phyloP scores from a whole-genome alignment of 495 filamentous ascomycete genomes.

The Penicillium nucicola region DNA sequence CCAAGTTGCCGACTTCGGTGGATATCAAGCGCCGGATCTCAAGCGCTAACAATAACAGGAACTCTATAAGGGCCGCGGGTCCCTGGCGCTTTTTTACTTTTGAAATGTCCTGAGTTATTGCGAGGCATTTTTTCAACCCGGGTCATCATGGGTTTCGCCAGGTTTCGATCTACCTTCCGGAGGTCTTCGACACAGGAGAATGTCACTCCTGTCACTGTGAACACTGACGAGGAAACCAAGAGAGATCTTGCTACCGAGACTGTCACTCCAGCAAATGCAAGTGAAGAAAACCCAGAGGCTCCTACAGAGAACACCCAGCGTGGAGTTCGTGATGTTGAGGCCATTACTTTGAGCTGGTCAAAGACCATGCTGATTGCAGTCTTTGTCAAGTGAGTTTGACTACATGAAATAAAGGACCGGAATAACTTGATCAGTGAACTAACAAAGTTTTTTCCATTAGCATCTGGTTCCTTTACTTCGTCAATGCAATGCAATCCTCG shows the following conservation, averaged over 20 bases:
- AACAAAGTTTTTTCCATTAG: slow-evolving; percentile 18
- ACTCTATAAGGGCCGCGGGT: not conserved
- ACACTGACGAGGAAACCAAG: not conserved
- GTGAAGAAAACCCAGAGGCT: slow-evolving; percentile 1
- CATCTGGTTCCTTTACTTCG: slow-evolving; percentile 48
- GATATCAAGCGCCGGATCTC: not conserved
- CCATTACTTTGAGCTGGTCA: slow-evolving; percentile 42
- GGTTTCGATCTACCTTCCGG: slow-evolving; percentile 10
- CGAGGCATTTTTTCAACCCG: not conserved
- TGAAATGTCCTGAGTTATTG: not conserved
- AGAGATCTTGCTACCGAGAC: slow-evolving; percentile 2
- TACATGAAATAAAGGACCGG: not conserved
- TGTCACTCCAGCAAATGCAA: not conserved
- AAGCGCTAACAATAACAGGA: not conserved
- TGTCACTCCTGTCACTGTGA: slow-evolving; percentile 1
- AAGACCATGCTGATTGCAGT: slow-evolving; percentile 34
- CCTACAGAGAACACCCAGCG: slow-evolving; percentile 27
- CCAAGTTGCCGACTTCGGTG: slow-evolving; percentile 6
- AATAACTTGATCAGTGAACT: not conserved
- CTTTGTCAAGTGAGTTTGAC: slow-evolving; percentile 34
- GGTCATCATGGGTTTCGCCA: slow-evolving; percentile 2
- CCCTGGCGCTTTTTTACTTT: not conserved
- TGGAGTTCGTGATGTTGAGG: slow-evolving; percentile 45
- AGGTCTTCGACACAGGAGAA: slow-evolving; percentile 7
- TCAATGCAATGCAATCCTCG: slow-evolving; percentile 40